Conservation (phyloP, 192 early-diverging fungal species). For the Rhizophlyctis rosea region DNA sequence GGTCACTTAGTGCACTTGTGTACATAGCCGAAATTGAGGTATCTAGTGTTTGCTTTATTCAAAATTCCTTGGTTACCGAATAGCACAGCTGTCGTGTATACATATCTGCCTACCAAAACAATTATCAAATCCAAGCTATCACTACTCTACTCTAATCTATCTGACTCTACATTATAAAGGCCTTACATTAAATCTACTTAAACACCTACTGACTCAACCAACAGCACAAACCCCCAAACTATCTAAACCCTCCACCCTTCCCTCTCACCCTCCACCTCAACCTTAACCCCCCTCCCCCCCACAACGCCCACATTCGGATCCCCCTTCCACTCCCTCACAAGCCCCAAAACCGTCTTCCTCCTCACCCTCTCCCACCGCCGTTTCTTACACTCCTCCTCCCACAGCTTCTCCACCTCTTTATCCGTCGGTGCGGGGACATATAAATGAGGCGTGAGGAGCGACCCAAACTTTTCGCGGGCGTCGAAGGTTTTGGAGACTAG, state of each 20-base stretch:
- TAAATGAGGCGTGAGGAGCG: background rate
- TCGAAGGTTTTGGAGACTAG: conserved; percentile 22
- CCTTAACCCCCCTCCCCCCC: conserved; percentile 7
- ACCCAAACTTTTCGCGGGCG: conserved; percentile 15
- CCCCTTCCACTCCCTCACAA: conserved; percentile 25
- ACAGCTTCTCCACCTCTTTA: conserved; percentile 5
- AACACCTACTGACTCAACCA: too few species aligned
- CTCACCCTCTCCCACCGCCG: conserved; percentile 15
- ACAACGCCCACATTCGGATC: conserved; percentile 25
- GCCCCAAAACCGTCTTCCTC: conserved; percentile 8
- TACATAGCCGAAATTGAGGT: too few species aligned
- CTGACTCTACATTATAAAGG: too few species aligned
- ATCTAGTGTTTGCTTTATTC: too few species aligned
- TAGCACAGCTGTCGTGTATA: too few species aligned
- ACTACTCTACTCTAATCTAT: too few species aligned
- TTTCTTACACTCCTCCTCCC: conserved; percentile 4
- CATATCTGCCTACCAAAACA: too few species aligned
- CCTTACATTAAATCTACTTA: too few species aligned
- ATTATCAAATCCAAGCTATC: too few species aligned
- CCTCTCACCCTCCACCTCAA: background rate
- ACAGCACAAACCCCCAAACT: too few species aligned
- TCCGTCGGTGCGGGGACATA: conserved; percentile 12
- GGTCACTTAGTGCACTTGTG: too few species aligned
- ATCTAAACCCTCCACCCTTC: background rate
- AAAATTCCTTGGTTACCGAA: too few species aligned